These are phyloP conservation scores for Hibiscus trionum DNA, from an alignment of 345 rosid species.

Conservation along the genomic window DNA sequence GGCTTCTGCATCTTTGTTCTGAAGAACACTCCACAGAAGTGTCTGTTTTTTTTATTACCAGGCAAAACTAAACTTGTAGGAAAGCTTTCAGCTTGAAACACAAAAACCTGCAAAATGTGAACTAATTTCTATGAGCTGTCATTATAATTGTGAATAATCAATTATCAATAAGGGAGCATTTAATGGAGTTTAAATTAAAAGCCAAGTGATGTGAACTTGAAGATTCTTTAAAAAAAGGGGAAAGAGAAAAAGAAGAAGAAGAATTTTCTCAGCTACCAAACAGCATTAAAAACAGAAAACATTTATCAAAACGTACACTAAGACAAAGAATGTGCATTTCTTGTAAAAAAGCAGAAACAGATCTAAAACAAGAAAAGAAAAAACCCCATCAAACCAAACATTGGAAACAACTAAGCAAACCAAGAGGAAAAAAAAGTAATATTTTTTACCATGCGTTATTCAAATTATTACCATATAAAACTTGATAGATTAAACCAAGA, in stretches of 20 bases:
- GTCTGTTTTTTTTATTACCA: background rate
- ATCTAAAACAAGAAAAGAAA: background rate
- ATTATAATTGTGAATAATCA: background rate
- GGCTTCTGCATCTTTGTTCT: slow-evolving; percentile 72
- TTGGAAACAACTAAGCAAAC: background rate
- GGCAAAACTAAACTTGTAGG: background rate
- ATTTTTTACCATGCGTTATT: background rate
- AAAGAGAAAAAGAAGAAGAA: background rate
- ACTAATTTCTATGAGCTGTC: background rate
- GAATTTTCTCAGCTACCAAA: background rate
- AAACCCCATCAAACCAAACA: background rate
- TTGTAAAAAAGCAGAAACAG: background rate
- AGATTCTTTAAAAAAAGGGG: background rate
- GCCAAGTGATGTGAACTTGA: slow-evolving; percentile 1
- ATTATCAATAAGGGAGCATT: background rate
- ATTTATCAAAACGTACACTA: background rate
- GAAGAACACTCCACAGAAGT: background rate
- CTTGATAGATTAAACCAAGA: no score
- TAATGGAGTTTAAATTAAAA: background rate
- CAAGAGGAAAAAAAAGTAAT: background rate
- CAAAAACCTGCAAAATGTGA: slow-evolving; percentile 25
- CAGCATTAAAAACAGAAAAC: background rate
- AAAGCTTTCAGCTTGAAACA: slow-evolving; percentile 15
- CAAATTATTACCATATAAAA: no score
- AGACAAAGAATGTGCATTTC: background rate